Base-by-base conservation (phyloP, 2,329 filamentous ascomycete species). In the Pyricularia sp. region DNA sequence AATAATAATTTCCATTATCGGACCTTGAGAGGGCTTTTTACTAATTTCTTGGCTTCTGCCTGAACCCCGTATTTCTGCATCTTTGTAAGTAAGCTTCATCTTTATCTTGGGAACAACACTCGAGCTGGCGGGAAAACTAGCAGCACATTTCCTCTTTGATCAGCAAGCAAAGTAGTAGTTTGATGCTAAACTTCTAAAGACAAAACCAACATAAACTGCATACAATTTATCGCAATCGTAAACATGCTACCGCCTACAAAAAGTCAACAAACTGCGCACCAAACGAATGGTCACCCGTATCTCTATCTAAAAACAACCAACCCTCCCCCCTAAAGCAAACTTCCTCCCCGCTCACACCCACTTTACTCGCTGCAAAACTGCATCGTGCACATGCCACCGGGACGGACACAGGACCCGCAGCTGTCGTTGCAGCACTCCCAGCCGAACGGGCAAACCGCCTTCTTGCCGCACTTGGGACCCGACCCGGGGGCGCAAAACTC, bases 281-380 rank as follows among this genome's bases (percentile, higher is more conserved):
- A 36, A 36, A 36, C 33, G 12, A 36, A 36, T 36, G 33, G 33
- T 36, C 33, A 36, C 12, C 33, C 33, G 12, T 4, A 14, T 36
- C 10, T 61, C 11, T 26, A 61, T 26, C 3, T 61, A 25, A 14
- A 25, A 11, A 23, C 1, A 59, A 33, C 31, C 28, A 23, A 26
- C 3, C 25, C 9, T 26, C 58, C 23, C 26, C 23, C 23, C 50
- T 58, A 36, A 36, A n/a, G n/a, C 17, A 50, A n/a, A 20, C 42
- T n/a, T 50, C 42, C 17, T 20, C 14, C 42, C 17, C 42, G 5
- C 42, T 31, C 14, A 12, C 28, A 14, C 4, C 31, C 30, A 36
- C 6, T 42, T 23, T 12, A 31, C n/a, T 66, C 36, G 12, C 20
- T 11, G 67, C 73, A 74, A 26, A 71, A 25, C 58, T 61, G n/a